These are phyloP conservation scores for Eucalyptus cloeziana DNA, from an alignment of 345 rosid genomes.

Conservation along the genomic window DNA sequence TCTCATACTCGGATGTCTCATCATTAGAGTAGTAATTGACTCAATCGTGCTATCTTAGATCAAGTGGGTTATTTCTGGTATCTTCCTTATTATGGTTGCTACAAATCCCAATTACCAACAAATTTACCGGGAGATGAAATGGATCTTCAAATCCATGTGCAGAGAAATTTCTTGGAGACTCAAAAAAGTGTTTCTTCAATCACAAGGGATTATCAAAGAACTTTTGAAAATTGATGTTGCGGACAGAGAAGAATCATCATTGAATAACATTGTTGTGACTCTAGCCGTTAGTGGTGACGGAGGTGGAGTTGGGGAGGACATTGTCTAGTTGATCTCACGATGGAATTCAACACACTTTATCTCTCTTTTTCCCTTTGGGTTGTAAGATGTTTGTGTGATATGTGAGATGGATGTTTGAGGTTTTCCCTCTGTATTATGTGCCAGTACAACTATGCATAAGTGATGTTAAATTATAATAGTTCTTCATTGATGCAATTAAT, in stretches of 20 bases:
- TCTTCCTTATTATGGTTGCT: not conserved
- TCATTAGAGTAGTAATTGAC: not conserved
- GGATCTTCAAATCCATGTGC: not conserved
- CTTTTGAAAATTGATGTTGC: not conserved
- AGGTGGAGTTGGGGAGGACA: not conserved
- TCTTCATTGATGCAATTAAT: not conserved
- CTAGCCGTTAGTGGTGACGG: rapidly evolving
- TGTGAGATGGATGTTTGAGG: not conserved
- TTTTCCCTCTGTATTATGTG: not conserved
- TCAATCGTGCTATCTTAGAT: not conserved
- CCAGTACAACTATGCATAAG: no score
- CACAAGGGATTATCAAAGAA: not conserved
- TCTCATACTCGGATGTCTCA: not conserved
- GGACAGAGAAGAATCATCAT: not conserved
- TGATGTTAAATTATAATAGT: no score
- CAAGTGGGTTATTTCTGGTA: not conserved
- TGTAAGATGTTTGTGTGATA: not conserved
- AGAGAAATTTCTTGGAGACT: not conserved
- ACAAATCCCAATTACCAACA: not conserved
- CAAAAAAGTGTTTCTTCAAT: not conserved
- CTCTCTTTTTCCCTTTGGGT: not conserved
- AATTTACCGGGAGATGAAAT: not conserved
- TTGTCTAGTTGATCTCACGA: not conserved
- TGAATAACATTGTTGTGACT: not conserved
- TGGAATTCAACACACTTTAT: not conserved